These are phyloP conservation scores for Puccinia novopanici DNA, from an alignment of 1,284 basidiomycete species.

Conservation along the genomic window DNA sequence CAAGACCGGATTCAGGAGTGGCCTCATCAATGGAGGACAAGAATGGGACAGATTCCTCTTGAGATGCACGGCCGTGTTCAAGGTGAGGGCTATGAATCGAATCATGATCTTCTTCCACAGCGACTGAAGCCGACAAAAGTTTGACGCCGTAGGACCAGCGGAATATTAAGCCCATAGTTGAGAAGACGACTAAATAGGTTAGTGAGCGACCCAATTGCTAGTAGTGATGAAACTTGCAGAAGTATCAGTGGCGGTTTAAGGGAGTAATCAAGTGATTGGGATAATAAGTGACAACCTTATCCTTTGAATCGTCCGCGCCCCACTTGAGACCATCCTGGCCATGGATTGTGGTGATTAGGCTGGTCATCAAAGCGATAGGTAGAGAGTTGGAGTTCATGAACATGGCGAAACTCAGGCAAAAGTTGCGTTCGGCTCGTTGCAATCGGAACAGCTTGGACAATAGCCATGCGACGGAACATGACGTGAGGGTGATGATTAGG, in stretches of 20 bases:
- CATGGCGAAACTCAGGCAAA: conserved; percentile 57
- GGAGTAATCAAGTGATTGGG: not conserved
- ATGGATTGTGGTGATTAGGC: conserved; percentile 59
- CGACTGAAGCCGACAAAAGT: conserved; percentile 60
- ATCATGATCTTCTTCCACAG: conserved; percentile 53
- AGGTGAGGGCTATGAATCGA: not conserved
- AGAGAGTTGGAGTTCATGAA: conserved; percentile 57
- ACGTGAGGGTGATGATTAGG: conserved; percentile 59
- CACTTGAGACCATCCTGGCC: conserved; percentile 53
- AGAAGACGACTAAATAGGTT: conserved; percentile 60
- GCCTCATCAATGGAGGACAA: not conserved
- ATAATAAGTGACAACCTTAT: conserved; percentile 40
- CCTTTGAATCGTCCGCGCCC: conserved; percentile 56
- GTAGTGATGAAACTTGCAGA: not conserved
- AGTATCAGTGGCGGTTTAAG: not conserved
- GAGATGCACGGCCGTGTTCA: conserved; percentile 25
- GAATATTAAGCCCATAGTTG: conserved; percentile 61
- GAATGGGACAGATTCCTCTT: conserved; percentile 30
- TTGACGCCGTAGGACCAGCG: conserved; percentile 61
- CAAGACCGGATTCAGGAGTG: conserved; percentile 13
- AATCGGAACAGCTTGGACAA: conserved; percentile 58
- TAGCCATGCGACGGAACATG: conserved; percentile 56
- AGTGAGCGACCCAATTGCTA: conserved; percentile 54
- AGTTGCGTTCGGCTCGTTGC: conserved; percentile 59
- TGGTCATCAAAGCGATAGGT: conserved; percentile 62